phyloP scores from a whole-genome alignment of 2,329 filamentous ascomycete genomes.

The Talaromyces marneffei region DNA sequence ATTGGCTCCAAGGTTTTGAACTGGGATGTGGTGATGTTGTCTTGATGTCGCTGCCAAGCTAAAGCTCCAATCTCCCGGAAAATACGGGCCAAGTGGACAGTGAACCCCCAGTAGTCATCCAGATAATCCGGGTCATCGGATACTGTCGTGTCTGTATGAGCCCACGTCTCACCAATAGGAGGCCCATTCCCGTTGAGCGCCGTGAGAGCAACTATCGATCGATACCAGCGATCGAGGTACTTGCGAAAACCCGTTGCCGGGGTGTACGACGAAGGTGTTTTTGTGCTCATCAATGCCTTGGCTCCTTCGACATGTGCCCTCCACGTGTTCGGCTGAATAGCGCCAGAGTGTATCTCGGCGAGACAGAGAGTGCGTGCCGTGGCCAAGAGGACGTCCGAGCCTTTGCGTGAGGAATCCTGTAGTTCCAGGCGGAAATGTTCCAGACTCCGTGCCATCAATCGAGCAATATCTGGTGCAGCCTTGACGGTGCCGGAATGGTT shows the following conservation, averaged over 20 bases:
- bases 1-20: not conserved
- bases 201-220: slow-evolving; percentile 39
- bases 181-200: slow-evolving; percentile 36
- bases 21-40: slow-evolving; percentile 17
- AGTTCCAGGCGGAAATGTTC: slow-evolving; percentile 38
- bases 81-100: slow-evolving; percentile 33
- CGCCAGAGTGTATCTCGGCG: slow-evolving; percentile 40
- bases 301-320: slow-evolving; percentile 40
- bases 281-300: slow-evolving; percentile 31
- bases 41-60: slow-evolving; percentile 27
- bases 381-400: slow-evolving; percentile 34
- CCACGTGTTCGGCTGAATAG: slow-evolving; percentile 38
- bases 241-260: slow-evolving; percentile 30
- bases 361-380: slow-evolving; percentile 41
- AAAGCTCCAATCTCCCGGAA: slow-evolving; percentile 37
- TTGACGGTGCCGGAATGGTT: slow-evolving; percentile 34
- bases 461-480: slow-evolving; percentile 33
- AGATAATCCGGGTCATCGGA: slow-evolving; percentile 29
- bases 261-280: slow-evolving; percentile 19
- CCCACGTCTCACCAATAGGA: slow-evolving; percentile 26
- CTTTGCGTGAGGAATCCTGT: slow-evolving; percentile 27
- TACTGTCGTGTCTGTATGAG: slow-evolving; percentile 16
- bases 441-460: slow-evolving; percentile 37
- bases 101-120: slow-evolving; percentile 41
- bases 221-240: slow-evolving; percentile 38